phyloP scores from a whole-genome alignment of 495 filamentous ascomycete genomes.

The Talaromyces trachyspermus region DNA sequence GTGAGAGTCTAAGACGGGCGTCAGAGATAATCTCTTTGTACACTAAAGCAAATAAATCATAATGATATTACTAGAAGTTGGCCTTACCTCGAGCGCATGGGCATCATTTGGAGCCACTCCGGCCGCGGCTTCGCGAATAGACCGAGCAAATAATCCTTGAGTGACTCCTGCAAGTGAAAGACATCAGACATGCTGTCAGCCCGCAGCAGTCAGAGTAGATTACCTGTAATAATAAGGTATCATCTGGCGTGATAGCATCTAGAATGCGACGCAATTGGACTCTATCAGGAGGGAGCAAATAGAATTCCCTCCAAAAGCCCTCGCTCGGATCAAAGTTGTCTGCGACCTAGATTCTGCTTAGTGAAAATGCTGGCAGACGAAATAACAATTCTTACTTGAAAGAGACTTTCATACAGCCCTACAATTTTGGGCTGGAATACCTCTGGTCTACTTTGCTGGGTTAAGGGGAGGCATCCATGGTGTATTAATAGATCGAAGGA shows the following conservation, averaged over 20 bases:
- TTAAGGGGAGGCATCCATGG: conserved; percentile 89
- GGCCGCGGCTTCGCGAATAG: conserved; percentile 60
- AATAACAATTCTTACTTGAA: conserved; percentile 53
- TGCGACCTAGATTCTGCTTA: conserved; percentile 14
- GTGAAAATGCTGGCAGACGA: neutral
- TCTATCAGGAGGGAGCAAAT: conserved; percentile 74
- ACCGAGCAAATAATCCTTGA: conserved; percentile 66
- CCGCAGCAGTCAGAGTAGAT: neutral
- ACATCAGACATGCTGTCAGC: conserved; percentile 10
- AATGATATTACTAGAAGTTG: conserved; percentile 1
- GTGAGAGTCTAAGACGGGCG: conserved; percentile 65
- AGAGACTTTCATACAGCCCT: conserved; percentile 77
- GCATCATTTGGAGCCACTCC: conserved; percentile 57
- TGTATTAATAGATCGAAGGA: conserved; percentile 1
- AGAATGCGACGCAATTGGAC: conserved; percentile 58
- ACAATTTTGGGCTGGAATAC: conserved; percentile 91
- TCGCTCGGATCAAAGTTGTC: conserved; percentile 66
- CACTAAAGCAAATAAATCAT: no score
- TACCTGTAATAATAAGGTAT: conserved; percentile 68
- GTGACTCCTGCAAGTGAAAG: conserved; percentile 50
- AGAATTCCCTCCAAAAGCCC: conserved; percentile 96
- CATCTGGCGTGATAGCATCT: conserved; percentile 58
- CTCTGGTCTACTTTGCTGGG: conserved; percentile 84
- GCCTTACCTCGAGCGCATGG: conserved; percentile 74
- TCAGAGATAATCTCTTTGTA: no score